Base-by-base conservation (phyloP, 306 rosid species). In the Elaeagnus macrophylla region DNA sequence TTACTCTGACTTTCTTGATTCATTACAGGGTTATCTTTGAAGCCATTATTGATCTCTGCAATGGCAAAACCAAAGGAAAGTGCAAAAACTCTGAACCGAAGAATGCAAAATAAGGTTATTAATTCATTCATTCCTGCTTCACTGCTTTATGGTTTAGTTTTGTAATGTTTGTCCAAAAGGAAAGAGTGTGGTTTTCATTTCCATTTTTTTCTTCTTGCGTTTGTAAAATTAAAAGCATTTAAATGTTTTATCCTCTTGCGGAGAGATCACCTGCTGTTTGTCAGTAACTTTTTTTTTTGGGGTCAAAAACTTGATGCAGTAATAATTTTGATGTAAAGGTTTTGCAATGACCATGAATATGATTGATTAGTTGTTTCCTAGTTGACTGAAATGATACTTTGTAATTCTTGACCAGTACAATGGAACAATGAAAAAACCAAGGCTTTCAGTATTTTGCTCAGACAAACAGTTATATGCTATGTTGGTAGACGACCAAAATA, bases 391-490 rank as follows among this genome's bases (percentile, higher is more conserved):
- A 17, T 14, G 37, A 47, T 36, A n/a, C 43, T 62, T 39, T 59
- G 37, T 38, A 17, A 58, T 32, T 58, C 18, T 39, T 60, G 39
- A 51, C 11, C 83, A 91, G 97, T 84, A 60, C 59, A 80, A 80
- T 53, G 97, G 96, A 78, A 82, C 89, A 1, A 60, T 86, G 1
- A 70, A 49, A 63, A 77, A 59, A 56, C 97, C 96, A 51, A 84
- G 97, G 72, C 96, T 91, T n/a, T 86, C 95, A 16, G 96, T 86
- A 7, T 91, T 91, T 71, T 91, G 89, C 72, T 91, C 95, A 10
- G 86, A 77, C 7, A 84, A 84, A 44, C 96, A 91, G 60, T 56
- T 86, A 67, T 82, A 91, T 75, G 96, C 95, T 3, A 84, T 82
- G 96, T 76, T 91, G 52, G 95, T 91, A 18, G 95, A 91, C 64